Evolutionary conservation across 2,329 filamentous ascomycete genomes (phyloP), one percentile per base, ranked within the genome.

Genomic region (Fragosphaeria purpurea): DNA sequence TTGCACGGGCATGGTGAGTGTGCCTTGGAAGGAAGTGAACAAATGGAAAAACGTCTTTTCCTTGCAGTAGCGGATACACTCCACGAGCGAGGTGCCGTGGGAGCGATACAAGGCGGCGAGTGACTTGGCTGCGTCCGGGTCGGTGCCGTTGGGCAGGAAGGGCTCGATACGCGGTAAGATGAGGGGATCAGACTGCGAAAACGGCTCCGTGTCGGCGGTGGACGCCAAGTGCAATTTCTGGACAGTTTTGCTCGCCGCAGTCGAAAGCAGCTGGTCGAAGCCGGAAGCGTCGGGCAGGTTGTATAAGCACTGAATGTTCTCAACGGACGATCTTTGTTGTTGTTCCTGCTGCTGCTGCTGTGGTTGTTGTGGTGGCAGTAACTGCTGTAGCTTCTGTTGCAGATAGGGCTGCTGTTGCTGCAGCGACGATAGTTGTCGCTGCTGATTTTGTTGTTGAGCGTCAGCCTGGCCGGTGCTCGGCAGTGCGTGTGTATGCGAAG

Each of bases 31-130:
- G 1, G 91, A 93, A 6, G 86, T 90, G 64, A 94, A 95, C 12
- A 96, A 79, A 57, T 94, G 88, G 64, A 95, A 95, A 65, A 98
- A 95, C 6, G 89, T 91, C 69, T 95, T 95, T 66, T 96, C 88
- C 63, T 93, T 94, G 74, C 91, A 96, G 65, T 88, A 97, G 34
- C 93, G 86, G 55, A 98, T 89, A 59, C 88, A 91, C 67, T 98
- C 93, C 35, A 98, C 86, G 5, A 98, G 77, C 1, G 90, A 96
- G 11, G 93, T 96, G 65, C 90, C 95, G 63, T 97, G 91, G 3
- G 91, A 93, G 46, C 89, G 82, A 63, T 98, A 98, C 31, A 97
- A 75, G 5, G 91, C 90, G 39, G 82, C 81, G 30, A 98, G 73
- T 4, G 89, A 90, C 60, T 86, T 86, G 32, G 89, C 90, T 7